Base-by-base conservation (phyloP, 495 filamentous ascomycete genomes). In the Tuber magnatum region DNA sequence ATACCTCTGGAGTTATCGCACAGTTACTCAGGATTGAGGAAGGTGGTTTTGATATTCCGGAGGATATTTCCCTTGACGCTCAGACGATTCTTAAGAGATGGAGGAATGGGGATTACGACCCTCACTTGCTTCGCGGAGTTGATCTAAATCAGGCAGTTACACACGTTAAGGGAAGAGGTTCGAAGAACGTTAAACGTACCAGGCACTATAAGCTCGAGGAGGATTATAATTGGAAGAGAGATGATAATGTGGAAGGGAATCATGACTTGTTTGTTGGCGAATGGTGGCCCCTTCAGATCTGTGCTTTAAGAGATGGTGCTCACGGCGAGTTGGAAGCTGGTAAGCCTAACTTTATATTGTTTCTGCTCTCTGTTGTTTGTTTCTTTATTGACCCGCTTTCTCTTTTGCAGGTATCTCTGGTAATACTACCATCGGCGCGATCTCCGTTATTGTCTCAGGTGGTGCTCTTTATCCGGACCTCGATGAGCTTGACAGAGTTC, bases 271-370 rank as follows among this genome's bases (percentile, higher is more conserved):
- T 85, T 5, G 84, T 86, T 73, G 89, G 88, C 0, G 85, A 88
- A 73, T 89, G 89, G 88, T 90, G 86, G 87, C 88, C 87, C 0
- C 78, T 85, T 2, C 86, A 88, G 46, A 84, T 89, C 7, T 84
- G 83, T 74, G 84, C 85, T 1, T 72, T 87, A 2, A 84, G 88
- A 41, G 89, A 89, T 73, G 89, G 88, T 2, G 88, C 87, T 10
- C 88, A 90, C 69, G 89, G 89, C 8, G 81, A 80, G 38, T 71
- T 81, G 4, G 86, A 88, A 80, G 88, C 81, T 56, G 88, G 88
- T 16, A 89, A 88, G 56, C 83, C 80, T 71, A 86, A 85, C 16
- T 74, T 81, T 44, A 70, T 73, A 22, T 81, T 70, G 5, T 73
- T 80, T 46, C 85, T 71, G 12, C 82, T 69, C 3, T 51, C 84